phyloP scores from a whole-genome alignment of 352 stramenopile genomes.

The Globisporangium canariense region DNA sequence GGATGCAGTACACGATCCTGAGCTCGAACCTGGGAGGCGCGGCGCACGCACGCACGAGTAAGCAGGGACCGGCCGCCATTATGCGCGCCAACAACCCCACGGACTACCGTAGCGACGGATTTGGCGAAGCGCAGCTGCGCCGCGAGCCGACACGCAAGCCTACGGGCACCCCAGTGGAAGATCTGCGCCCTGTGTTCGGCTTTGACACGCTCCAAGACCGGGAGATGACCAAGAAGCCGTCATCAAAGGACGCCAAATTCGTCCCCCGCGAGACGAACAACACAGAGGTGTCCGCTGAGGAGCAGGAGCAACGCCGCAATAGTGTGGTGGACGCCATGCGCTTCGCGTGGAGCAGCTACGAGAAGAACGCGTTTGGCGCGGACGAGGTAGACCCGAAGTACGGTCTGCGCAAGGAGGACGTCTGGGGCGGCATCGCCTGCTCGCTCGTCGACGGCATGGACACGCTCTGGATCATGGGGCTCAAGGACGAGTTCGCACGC shows the following conservation, averaged over 20 bases:
- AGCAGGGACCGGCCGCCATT: slow-evolving; percentile 9
- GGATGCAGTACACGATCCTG: slow-evolving; percentile 55
- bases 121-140: not conserved
- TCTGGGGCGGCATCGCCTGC: slow-evolving; percentile 89
- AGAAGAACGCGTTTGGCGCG: slow-evolving; percentile 91
- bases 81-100: slow-evolving; percentile 14
- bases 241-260: slow-evolving; percentile 6
- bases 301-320: slow-evolving; percentile 41
- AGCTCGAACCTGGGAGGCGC: slow-evolving; percentile 27
- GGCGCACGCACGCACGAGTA: slow-evolving; percentile 17
- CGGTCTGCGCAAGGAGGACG: slow-evolving; percentile 57
- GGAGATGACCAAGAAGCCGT: slow-evolving; percentile 9
- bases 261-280: not conserved
- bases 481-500: slow-evolving; percentile 90
- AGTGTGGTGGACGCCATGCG: slow-evolving; percentile 66
- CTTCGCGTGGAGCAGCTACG: slow-evolving; percentile 89
- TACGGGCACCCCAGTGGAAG: not conserved
- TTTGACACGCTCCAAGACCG: slow-evolving; percentile 12
- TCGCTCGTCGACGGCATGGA: slow-evolving; percentile 95
- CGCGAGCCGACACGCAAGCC: not conserved
- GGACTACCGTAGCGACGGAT: not conserved
- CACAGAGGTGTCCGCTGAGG: not conserved
- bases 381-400: slow-evolving; percentile 93
- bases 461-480: slow-evolving; percentile 97
- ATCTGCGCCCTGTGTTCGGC: slow-evolving; percentile 5